Base-by-base conservation (phyloP, 176 grass and related monocot genomes). In the Elaeis guineensis region DNA sequence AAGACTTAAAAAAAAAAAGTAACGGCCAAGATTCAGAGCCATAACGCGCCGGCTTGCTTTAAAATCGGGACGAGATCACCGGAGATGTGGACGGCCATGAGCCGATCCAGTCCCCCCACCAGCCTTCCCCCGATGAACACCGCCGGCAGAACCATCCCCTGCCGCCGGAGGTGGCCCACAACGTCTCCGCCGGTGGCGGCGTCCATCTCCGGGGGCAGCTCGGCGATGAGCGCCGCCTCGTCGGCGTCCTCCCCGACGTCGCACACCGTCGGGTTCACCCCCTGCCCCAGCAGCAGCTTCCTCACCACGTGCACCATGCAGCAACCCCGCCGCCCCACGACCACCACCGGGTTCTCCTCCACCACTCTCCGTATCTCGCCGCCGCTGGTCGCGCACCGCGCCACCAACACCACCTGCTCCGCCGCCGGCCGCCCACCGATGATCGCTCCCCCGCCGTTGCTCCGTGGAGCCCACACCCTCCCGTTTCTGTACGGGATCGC, bases 11-110 rank as follows among this genome's bases (percentile, higher is more conserved):
- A 1, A 11, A 12, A 1, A 8, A 35, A 35, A 11, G 32, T 35
- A 9, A 35, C 32, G 32, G 32, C 32, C 2, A 44, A 11, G 35
- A 44, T 15, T 72, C 54, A 98, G 17, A 98, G 88, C 87, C 87
- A 98, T 17, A 98, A 82, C 1, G 87, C 93, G 5, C 88, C 88
- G 63, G 93, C 93, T 3, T 85, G 65, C 73, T 98, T 98, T 5
- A 98, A 73, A 15, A 98, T 98, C 18, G 93, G 87, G 67, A 98
- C 87, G 52, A 98, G 93, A n/a, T 98, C 93, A 49, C 93, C 93
- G 55, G 87, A 83, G 68, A 92, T 92, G 75, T 98, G 87, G 50
- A 92, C 87, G 63, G 93, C 84, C 79, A 98, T 89, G 73, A 98
- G 81, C 51, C 81, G 59, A 57, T 98, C 93, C 16, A 98, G 77